A percentile compares a stretch with the other conserved stretches of the same genome.
Evolutionary conservation across 2,329 filamentous ascomycete genomes (phyloP).

Genomic region (Verticillium alfalfae): DNA sequence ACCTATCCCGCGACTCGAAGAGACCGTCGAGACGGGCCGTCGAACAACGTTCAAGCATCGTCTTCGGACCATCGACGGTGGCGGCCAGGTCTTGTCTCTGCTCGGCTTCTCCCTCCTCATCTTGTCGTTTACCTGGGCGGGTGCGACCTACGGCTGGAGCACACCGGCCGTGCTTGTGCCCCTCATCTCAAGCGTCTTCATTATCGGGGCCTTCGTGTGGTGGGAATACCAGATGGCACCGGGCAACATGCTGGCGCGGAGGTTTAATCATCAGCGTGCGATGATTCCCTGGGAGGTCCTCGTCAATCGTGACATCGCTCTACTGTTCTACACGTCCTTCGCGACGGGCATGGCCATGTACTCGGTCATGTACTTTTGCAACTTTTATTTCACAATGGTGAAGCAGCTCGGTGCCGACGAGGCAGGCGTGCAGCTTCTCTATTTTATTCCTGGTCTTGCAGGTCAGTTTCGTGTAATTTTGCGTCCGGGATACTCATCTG

Average conservation of each 20-base stretch:
- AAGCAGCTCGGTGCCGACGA: slow-evolving; percentile 31
- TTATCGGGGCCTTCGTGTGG: slow-evolving; percentile 35
- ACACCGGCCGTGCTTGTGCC: slow-evolving; percentile 42
- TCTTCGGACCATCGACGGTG: slow-evolving; percentile 48
- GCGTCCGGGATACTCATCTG: not conserved
- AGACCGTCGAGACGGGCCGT: slow-evolving; percentile 24
- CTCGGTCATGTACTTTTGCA: slow-evolving; percentile 56
- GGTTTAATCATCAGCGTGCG: slow-evolving; percentile 48
- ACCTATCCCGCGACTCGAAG: slow-evolving; percentile 37
- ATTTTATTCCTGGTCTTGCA: slow-evolving; percentile 58
- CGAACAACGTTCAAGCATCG: slow-evolving; percentile 32
- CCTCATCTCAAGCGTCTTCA: slow-evolving; percentile 36
- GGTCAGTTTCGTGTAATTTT: slow-evolving; percentile 26
- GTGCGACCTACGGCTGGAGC: slow-evolving; percentile 46
- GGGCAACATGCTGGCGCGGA: slow-evolving; percentile 34
- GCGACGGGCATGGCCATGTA: slow-evolving; percentile 50
- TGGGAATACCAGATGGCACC: slow-evolving; percentile 52
- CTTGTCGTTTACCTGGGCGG: slow-evolving; percentile 51
- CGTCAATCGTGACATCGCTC: slow-evolving; percentile 47
- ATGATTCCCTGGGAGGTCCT: slow-evolving; percentile 62
- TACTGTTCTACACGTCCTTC: slow-evolving; percentile 60
- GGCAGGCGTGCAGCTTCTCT: slow-evolving; percentile 54
- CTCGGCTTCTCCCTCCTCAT: slow-evolving; percentile 48
- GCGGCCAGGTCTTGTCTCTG: slow-evolving; percentile 52
- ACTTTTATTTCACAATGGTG: slow-evolving; percentile 62